phyloP scores from a whole-genome alignment of 208 protist genomes.

The Histomonas meleagridis region DNA sequence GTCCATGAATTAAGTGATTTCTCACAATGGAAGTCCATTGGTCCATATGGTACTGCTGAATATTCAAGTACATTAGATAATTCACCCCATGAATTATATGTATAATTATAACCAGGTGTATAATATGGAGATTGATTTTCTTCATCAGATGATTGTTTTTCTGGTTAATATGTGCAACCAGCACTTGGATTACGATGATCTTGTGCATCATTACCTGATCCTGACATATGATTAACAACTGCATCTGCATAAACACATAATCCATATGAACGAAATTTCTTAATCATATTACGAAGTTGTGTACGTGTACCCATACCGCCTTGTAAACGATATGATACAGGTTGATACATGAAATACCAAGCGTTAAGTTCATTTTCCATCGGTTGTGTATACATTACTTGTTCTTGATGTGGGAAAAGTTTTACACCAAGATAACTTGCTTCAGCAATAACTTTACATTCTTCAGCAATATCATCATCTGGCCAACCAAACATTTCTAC shows the following conservation, averaged over 20 bases:
- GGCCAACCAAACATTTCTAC: conserved; percentile 60
- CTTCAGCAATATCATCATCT: conserved; percentile 40
- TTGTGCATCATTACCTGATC: conserved; percentile 53
- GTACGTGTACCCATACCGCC: conserved; percentile 52
- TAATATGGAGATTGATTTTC: conserved; percentile 57
- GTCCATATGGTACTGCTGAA: conserved; percentile 52
- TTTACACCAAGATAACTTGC: conserved; percentile 57
- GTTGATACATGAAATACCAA: conserved; percentile 63
- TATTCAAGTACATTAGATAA: conserved; percentile 50
- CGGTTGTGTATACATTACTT: conserved; percentile 52
- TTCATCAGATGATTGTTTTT: conserved; percentile 44
- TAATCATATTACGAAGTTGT: conserved; percentile 52
- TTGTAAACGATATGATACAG: conserved; percentile 54
- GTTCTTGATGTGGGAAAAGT: conserved; percentile 54
- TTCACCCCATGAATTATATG: conserved; percentile 41
- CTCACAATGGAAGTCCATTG: conserved; percentile 61
- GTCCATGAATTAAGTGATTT: conserved; percentile 56
- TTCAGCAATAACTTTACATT: conserved; percentile 46
- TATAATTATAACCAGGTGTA: conserved; percentile 50
- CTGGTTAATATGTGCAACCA: conserved; percentile 47
- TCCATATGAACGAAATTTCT: conserved; percentile 49
- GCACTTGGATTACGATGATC: conserved; percentile 45
- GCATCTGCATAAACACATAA: conserved; percentile 60
- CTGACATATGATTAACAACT: conserved; percentile 61
- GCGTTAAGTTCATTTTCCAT: conserved; percentile 53